Conservation (phyloP, 2,329 filamentous ascomycete species). For the Monilinia polystroma region DNA sequence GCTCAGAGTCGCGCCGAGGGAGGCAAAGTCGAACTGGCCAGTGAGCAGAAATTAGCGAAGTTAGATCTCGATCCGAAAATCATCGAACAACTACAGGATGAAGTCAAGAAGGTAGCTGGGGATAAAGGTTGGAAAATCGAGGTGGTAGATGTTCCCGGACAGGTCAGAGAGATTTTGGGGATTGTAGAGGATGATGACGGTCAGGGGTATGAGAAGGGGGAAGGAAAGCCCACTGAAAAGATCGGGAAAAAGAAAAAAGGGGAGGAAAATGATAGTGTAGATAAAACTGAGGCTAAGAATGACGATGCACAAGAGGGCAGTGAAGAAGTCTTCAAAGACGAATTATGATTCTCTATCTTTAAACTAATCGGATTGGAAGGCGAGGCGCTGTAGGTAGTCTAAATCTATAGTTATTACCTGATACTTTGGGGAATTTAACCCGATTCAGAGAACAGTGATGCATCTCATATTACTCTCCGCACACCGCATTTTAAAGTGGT, state of each 20-base stretch:
- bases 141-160: conserved; percentile 65
- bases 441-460: too few relatives aligned
- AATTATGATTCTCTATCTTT: conserved; percentile 43
- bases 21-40: conserved; percentile 45
- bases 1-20: conserved; percentile 37
- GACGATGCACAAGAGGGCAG: conserved; percentile 48
- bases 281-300: conserved; percentile 36
- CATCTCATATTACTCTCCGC: too few relatives aligned
- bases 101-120: conserved; percentile 67
- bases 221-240: conserved; percentile 39
- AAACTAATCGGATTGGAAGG: too few relatives aligned
- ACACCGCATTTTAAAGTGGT: too few relatives aligned
- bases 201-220: conserved; percentile 46
- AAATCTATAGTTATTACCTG: too few relatives aligned
- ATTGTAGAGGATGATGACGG: conserved; percentile 62
- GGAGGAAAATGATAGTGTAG: conserved; percentile 24
- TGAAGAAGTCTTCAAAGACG: conserved; percentile 54
- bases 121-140: conserved; percentile 78
- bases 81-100: conserved; percentile 66
- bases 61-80: conserved; percentile 57
- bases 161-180: conserved; percentile 64
- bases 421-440: neutral
- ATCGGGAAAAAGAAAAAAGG: neutral
- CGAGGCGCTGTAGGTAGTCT: neutral
- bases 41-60: conserved; percentile 65